A percentile compares a stretch with the other conserved stretches of the same genome.
Evolutionary conservation across 192 early-diverging fungal species (phyloP).

Genomic region (Entophlyctis luteolus): DNA sequence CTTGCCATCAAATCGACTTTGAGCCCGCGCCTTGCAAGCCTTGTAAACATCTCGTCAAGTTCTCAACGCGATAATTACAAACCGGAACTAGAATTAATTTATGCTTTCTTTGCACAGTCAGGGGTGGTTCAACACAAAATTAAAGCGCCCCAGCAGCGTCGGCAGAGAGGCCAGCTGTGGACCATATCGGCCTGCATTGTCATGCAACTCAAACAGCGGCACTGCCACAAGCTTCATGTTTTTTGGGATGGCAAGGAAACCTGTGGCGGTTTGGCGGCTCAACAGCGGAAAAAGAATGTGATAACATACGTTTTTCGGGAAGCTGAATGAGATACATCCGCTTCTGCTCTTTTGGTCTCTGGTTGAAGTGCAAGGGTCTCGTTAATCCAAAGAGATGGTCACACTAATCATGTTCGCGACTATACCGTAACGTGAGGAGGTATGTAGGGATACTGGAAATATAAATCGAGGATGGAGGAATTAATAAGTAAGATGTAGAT

Average conservation of each 20-base stretch:
- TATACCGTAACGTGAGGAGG: constrained; percentile 68
- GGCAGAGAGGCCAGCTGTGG: constrained; percentile 65
- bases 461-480: neutral
- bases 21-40: too few species aligned
- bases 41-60: too few species aligned
- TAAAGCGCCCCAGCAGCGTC: constrained; percentile 53
- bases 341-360: constrained; percentile 73
- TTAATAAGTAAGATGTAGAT: neutral
- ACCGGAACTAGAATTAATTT: too few species aligned
- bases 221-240: constrained; percentile 78
- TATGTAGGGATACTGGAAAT: constrained; percentile 67
- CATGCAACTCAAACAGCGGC: constrained; percentile 74
- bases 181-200: constrained; percentile 73
- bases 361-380: neutral
- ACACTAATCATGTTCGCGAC: neutral
- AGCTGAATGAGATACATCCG: constrained; percentile 71
- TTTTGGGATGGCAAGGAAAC: constrained; percentile 66
- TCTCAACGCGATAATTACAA: too few species aligned
- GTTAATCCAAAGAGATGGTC: neutral
- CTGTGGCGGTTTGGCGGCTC: constrained; percentile 30
- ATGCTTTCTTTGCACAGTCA: too few species aligned
- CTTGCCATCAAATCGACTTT: too few species aligned
- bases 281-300: neutral
- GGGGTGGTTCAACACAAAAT: constrained; percentile 26
- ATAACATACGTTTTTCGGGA: constrained; percentile 59